Evolutionary conservation across 2,329 filamentous ascomycete species (phyloP).

Genomic region (Alternaria alternata): DNA sequence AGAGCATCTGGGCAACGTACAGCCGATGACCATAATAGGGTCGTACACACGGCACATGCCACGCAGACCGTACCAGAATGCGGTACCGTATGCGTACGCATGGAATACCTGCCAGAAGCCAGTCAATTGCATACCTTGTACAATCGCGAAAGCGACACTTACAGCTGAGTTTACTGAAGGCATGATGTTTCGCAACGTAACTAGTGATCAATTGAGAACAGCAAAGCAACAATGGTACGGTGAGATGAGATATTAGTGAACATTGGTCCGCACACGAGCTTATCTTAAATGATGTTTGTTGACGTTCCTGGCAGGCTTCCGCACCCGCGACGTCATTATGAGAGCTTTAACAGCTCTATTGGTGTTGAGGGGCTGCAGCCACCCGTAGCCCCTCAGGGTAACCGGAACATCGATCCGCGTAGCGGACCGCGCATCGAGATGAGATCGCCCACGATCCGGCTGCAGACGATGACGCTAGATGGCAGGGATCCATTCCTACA

Average conservation of each 20-base stretch:
- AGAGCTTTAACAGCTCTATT: slow-evolving; percentile 22
- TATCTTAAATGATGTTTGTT: slow-evolving; percentile 5
- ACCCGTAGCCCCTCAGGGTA: background rate
- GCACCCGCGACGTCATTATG: slow-evolving; percentile 26
- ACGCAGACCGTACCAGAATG: slow-evolving; percentile 38
- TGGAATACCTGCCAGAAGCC: slow-evolving; percentile 26
- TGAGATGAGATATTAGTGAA: background rate
- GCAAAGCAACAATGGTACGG: background rate
- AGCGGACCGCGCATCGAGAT: slow-evolving; percentile 10
- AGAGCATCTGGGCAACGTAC: slow-evolving; percentile 9
- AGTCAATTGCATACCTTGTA: background rate
- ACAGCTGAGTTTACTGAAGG: slow-evolving; percentile 15
- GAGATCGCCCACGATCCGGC: background rate
- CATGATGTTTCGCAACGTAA: background rate
- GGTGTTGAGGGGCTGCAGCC: slow-evolving; percentile 20
- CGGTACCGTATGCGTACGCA: slow-evolving; percentile 36
- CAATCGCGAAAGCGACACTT: background rate
- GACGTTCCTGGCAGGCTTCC: background rate
- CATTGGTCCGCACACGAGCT: background rate
- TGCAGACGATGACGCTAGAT: slow-evolving; percentile 6
- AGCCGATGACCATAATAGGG: slow-evolving; percentile 35
- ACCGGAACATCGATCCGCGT: slow-evolving; percentile 1
- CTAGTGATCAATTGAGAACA: background rate
- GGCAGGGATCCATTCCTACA: background rate
- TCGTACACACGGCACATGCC: slow-evolving; percentile 36